These are phyloP conservation scores for Mortierella sp. DNA, from an alignment of 371 early-diverging fungal species.

Conservation along the genomic window DNA sequence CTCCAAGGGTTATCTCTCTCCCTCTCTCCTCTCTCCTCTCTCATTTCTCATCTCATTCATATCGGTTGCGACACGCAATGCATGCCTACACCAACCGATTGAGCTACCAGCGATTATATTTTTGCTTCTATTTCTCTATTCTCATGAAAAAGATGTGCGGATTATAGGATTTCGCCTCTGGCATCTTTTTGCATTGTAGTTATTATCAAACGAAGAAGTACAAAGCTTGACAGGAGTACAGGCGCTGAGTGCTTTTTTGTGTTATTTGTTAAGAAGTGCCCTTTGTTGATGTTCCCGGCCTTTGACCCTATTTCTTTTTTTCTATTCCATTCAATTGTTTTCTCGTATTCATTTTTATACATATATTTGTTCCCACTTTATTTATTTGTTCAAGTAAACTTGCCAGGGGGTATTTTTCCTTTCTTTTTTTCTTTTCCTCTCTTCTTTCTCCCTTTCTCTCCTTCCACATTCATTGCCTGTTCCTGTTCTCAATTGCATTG, in stretches of 20 bases:
- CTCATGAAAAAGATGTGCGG: background rate
- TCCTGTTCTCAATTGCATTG: background rate
- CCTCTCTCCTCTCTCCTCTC: background rate
- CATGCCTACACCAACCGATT: background rate
- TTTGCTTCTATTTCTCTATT: conserved; percentile 6
- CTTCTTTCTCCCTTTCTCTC: background rate
- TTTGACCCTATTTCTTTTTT: background rate
- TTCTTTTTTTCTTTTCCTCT: background rate
- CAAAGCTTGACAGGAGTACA: background rate
- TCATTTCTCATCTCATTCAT: background rate
- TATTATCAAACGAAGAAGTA: background rate
- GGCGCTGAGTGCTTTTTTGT: background rate
- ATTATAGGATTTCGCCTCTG: background rate
- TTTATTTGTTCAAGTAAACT: background rate
- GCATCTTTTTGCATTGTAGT: background rate
- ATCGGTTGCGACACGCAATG: background rate
- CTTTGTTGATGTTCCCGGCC: background rate
- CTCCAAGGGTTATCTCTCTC: background rate
- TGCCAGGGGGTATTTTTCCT: background rate
- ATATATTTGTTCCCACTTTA: conserved; percentile 1
- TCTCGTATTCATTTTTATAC: background rate
- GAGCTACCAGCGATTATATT: background rate
- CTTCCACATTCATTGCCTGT: background rate
- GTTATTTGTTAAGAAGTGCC: background rate
- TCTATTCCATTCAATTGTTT: background rate